phyloP scores from a whole-genome alignment of 495 filamentous ascomycete species.

The Podospora conica region DNA sequence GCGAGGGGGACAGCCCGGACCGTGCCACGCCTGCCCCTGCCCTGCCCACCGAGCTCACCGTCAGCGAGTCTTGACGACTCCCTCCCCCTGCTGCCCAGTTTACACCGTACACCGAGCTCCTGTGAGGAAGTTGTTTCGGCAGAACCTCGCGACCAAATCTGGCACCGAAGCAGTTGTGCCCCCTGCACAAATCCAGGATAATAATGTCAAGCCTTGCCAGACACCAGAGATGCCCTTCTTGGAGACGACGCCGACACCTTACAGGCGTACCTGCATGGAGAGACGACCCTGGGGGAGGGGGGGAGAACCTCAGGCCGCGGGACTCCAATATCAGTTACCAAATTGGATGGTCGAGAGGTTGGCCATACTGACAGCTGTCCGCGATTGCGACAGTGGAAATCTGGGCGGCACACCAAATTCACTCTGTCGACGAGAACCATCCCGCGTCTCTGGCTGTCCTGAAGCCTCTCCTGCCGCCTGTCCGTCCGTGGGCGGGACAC shows the following conservation, averaged over 20 bases:
- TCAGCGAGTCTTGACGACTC: neutral
- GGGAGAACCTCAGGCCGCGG: constrained; percentile 3
- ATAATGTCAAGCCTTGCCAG: neutral
- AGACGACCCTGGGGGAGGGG: constrained; percentile 5
- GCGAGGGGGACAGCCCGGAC: constrained; percentile 7
- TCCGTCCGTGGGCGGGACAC: constrained; percentile 2
- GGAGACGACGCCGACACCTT: neutral
- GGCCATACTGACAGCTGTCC: constrained; percentile 9
- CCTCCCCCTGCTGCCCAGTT: neutral
- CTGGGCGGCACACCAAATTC: neutral
- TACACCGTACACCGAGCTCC: neutral
- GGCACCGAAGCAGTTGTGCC: neutral
- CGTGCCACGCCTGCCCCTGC: neutral
- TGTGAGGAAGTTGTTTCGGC: neutral
- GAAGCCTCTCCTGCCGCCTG: constrained; percentile 3
- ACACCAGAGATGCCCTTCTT: neutral
- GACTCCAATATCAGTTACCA: constrained; percentile 13
- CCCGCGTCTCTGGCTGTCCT: constrained; percentile 6
- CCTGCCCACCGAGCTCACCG: neutral
- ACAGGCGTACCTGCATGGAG: constrained; percentile 17
- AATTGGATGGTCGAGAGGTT: constrained; percentile 9
- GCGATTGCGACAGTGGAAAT: constrained; percentile 1
- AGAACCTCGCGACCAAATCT: neutral
- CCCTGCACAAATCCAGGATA: neutral
- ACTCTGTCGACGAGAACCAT: constrained; percentile 1